Evolutionary conservation across 345 rosid species (phyloP).

Genomic region (Populus nigra): DNA sequence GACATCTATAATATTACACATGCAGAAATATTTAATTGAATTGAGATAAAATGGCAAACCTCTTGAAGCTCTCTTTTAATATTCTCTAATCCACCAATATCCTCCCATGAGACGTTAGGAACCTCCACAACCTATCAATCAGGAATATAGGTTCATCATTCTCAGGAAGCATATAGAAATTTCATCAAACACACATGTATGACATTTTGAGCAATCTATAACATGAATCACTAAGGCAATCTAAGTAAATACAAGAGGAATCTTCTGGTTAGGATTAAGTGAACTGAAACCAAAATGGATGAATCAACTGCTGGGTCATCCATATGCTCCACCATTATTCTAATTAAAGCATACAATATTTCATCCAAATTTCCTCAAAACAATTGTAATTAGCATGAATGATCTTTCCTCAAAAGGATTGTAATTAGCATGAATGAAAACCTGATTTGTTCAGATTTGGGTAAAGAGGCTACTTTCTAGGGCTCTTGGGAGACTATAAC

Average conservation of each 20-base stretch:
- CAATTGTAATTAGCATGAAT: not conserved
- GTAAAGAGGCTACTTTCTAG: not conserved
- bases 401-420: not conserved
- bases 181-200: not conserved
- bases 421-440: not conserved
- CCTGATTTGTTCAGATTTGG: not conserved
- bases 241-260: not conserved
- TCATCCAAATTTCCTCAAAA: not conserved
- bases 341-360: not conserved
- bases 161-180: not conserved
- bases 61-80: conserved; percentile 39
- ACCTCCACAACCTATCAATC: conserved; percentile 35
- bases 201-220: not conserved
- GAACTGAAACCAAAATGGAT: not conserved
- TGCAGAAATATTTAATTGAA: not conserved
- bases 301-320: not conserved
- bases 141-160: not conserved
- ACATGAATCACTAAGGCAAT: not conserved
- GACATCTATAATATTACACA: not conserved
- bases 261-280: not conserved
- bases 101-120: conserved; percentile 39
- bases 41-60: conserved; percentile 19
- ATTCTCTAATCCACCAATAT: conserved; percentile 37
- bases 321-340: not conserved
- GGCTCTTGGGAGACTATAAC: not conserved